A percentile compares a stretch with the other conserved stretches of the same genome.
These are phyloP conservation scores for Gossypium sturtianum DNA, from an alignment of 345 rosid genomes.

Conservation along the genomic window DNA sequence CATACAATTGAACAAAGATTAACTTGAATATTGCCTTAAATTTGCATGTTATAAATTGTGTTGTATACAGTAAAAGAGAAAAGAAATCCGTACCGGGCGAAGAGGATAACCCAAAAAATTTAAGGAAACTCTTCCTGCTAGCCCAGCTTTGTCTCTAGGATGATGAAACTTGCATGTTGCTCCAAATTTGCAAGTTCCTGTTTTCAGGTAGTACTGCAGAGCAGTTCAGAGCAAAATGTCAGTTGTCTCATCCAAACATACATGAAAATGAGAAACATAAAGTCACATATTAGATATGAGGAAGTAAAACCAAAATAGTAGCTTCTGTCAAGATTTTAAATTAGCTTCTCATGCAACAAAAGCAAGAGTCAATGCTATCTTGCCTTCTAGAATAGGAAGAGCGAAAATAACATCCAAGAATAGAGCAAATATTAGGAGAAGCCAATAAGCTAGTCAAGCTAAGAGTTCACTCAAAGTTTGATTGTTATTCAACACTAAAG, in stretches of 20 bases:
- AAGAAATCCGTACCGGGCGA: slow-evolving; percentile 56
- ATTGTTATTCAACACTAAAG: not conserved
- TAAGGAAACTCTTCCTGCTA: slow-evolving; percentile 81
- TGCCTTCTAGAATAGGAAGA: not conserved
- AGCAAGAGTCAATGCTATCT: not conserved
- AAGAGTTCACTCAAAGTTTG: not conserved
- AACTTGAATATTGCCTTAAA: slow-evolving; percentile 8
- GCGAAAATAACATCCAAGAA: not conserved
- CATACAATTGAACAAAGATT: not conserved
- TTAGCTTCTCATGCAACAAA: not conserved
- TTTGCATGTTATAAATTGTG: not conserved
- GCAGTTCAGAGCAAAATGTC: slow-evolving; percentile 23
- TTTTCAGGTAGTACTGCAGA: slow-evolving; percentile 81
- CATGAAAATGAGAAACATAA: not conserved
- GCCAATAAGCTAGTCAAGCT: not conserved
- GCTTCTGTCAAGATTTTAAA: not conserved
- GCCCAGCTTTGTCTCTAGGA: slow-evolving; percentile 93
- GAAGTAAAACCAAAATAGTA: slow-evolving; percentile 6
- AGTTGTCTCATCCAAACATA: slow-evolving; percentile 3
- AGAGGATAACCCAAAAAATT: slow-evolving; percentile 88
- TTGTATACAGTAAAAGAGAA: not conserved
- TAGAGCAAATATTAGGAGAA: not conserved
- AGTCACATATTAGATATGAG: not conserved
- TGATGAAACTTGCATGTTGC: slow-evolving; percentile 99
- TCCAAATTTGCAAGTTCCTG: slow-evolving; percentile 98